These are phyloP conservation scores for Colletotrichum siamense DNA, from an alignment of 2,329 filamentous ascomycete species.

Conservation along the genomic window DNA sequence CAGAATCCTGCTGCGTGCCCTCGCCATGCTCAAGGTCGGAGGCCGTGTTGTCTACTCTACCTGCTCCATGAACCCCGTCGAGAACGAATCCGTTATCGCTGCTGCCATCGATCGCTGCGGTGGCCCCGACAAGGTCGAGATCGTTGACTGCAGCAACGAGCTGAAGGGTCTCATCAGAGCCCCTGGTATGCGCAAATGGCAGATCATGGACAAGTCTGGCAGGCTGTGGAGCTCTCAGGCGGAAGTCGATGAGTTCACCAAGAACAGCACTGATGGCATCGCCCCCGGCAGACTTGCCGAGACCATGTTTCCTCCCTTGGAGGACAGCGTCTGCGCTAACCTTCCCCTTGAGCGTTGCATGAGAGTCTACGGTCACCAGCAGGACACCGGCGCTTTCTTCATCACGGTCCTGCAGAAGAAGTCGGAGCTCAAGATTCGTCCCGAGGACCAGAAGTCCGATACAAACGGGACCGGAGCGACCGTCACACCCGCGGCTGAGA, in stretches of 20 bases:
- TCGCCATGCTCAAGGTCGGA: conserved; percentile 96
- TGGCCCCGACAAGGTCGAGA: conserved; percentile 78
- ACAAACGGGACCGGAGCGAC: conserved; percentile 21
- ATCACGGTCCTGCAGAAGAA: conserved; percentile 95
- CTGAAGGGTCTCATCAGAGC: conserved; percentile 79
- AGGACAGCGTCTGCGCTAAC: conserved; percentile 57
- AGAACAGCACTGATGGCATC: conserved; percentile 62
- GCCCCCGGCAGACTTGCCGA: conserved; percentile 73
- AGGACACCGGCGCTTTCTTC: conserved; percentile 98
- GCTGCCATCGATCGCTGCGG: conserved; percentile 91
- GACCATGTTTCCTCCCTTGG: conserved; percentile 80
- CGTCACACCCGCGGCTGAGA: conserved; percentile 19
- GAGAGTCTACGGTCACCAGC: conserved; percentile 91
- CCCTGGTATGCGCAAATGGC: conserved; percentile 82
- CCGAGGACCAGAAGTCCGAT: conserved; percentile 70
- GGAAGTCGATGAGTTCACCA: conserved; percentile 75
- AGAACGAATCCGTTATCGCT: conserved; percentile 92
- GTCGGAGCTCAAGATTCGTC: conserved; percentile 72
- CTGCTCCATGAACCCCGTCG: conserved; percentile 97
- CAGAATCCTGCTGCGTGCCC: conserved; percentile 85
- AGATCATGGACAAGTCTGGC: conserved; percentile 86
- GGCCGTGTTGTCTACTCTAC: conserved; percentile 97
- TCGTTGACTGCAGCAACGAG: conserved; percentile 82
- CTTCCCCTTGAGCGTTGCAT: conserved; percentile 90
- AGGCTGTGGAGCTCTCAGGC: conserved; percentile 83